Conservation (phyloP, 2,329 filamentous ascomycete species). For the Cryphonectria parasitica region DNA sequence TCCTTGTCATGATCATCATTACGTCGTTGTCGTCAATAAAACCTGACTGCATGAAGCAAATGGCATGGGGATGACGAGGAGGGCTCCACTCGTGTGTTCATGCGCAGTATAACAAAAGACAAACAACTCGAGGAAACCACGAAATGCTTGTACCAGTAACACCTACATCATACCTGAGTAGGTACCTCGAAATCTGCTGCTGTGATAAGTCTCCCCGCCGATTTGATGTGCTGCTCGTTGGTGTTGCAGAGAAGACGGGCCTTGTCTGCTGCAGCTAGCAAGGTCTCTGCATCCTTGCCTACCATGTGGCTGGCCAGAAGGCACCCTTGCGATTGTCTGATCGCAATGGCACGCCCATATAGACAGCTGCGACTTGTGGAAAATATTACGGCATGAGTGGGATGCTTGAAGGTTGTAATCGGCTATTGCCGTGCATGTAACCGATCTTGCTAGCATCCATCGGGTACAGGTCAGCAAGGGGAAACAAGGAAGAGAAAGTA, state of each 20-base stretch:
- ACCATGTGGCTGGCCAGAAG: conserved; percentile 22
- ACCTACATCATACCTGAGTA: background rate
- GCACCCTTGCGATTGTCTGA: conserved; percentile 25
- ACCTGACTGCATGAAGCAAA: background rate
- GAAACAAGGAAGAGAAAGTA: background rate
- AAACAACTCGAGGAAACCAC: background rate
- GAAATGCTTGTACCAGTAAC: background rate
- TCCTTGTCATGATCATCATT: background rate
- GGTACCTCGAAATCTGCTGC: background rate
- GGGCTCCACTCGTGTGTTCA: background rate
- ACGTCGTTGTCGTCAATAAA: background rate
- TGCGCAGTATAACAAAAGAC: background rate
- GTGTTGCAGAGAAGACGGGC: conserved; percentile 20
- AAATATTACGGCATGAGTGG: background rate
- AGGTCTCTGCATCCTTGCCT: conserved; percentile 27
- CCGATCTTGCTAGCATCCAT: conserved; percentile 8
- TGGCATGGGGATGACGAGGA: background rate
- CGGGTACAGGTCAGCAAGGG: background rate
- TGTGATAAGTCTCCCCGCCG: background rate
- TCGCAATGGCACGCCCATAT: conserved; percentile 28
- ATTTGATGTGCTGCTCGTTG: conserved; percentile 16
- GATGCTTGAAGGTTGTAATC: background rate
- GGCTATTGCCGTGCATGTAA: conserved; percentile 7
- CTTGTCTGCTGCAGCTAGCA: conserved; percentile 24
- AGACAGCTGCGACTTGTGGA: conserved; percentile 3